phyloP scores from a whole-genome alignment of 768 basidiomycete genomes.

The Trametopsis cervina region DNA sequence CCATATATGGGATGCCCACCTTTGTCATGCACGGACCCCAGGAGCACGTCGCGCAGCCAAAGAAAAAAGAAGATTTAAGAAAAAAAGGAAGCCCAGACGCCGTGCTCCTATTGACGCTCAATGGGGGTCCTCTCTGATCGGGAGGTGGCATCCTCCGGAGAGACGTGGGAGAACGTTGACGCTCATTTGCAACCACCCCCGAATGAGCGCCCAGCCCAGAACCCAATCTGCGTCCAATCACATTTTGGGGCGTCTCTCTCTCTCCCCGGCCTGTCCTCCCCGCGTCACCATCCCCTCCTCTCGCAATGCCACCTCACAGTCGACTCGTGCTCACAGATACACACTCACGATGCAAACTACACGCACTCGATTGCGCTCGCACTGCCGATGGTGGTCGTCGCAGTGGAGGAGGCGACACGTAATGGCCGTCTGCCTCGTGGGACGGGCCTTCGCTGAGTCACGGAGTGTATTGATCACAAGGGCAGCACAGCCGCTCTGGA shows the following conservation, averaged over 20 bases:
- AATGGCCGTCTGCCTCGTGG: conserved; percentile 6
- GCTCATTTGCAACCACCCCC: neutral
- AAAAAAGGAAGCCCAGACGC: neutral
- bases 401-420: neutral
- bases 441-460: conserved; percentile 7
- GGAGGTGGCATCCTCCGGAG: conserved; percentile 4
- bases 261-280: neutral
- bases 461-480: conserved; percentile 4
- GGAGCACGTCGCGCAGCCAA: neutral
- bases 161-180: conserved; percentile 10
- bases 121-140: conserved; percentile 10
- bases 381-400: no score
- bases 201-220: conserved; percentile 2
- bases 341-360: no score
- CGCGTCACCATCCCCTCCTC: neutral
- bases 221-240: conserved; percentile 8
- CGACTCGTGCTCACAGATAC: no score
- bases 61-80: neutral
- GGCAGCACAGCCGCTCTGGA: conserved; percentile 11
- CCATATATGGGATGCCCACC: conserved; percentile 10
- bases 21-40: no score
- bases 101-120: conserved; percentile 1
- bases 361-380: no score
- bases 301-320: no score
- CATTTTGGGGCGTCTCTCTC: conserved; percentile 6